Evolutionary conservation across 1,139 yeast species (phyloP), one percentile per base, ranked within the genome.

Genomic region (Geotrichum cucujoidarum): DNA sequence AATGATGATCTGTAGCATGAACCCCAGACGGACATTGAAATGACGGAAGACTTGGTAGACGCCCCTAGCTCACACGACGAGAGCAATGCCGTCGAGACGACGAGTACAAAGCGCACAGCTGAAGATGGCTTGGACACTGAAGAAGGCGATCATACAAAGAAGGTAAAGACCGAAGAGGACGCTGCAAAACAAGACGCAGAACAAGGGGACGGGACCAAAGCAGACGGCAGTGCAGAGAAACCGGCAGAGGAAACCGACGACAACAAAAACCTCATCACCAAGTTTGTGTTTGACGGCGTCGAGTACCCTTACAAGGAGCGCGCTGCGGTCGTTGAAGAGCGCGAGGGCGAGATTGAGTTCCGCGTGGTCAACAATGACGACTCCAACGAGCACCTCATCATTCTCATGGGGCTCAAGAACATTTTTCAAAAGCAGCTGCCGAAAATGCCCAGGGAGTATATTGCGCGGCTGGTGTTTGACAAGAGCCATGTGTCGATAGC

Each of bases 371-470:
- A 92, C 66, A 92, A 92, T 66, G 98, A 92, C 64, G 87, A 90
- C 61, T 76, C 90, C 2, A 76, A 77, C 56, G 98, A 94, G 60
- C 87, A 80, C 64, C 71, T 92, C 72, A 88, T 94, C 74, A 92
- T 94, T 40, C 72, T 92, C 56, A 92, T 97, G 0, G 99, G 99
- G 0, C 70, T 92, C 53, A 92, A 94, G 68, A 92, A 92, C 66
- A 92, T 92, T 60, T 92, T 94, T 66, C 98, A 92, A 66, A 90
- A 90, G 60, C 99, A 92, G 67, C 75, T 92, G 56, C 99, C 99
- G 2, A 92, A 92, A 66, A 92, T 92, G 99, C 99, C 99, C 30
- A 78, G 94, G 53, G 97, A 94, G 62, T 92, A 94, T 67, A 92
- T 92, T 61, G 89, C 97, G 2, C 72, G 98, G 56, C 75, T 92